These are phyloP conservation scores for Gossypioides kirkii DNA, from an alignment of 345 rosid species.

Conservation along the genomic window DNA sequence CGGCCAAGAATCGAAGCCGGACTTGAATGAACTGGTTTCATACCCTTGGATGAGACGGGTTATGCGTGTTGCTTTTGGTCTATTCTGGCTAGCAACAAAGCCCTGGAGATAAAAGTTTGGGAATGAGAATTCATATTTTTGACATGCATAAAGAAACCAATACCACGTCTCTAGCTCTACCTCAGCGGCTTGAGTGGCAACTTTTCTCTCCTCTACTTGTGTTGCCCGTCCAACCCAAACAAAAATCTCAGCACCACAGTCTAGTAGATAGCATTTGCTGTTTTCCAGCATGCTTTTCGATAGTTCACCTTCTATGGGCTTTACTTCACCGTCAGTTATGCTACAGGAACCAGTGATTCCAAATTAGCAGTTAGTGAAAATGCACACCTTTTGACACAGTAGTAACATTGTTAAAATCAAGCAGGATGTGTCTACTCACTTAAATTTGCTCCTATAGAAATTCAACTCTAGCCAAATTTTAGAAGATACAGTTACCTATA, in stretches of 20 bases:
- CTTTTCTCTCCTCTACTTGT: slow-evolving; percentile 93
- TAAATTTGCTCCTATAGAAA: not conserved
- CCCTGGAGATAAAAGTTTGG: slow-evolving; percentile 45
- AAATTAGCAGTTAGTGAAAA: slow-evolving; percentile 6
- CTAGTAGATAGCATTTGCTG: slow-evolving; percentile 65
- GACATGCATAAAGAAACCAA: slow-evolving; percentile 9
- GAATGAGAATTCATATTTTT: slow-evolving; percentile 22
- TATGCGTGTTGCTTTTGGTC: slow-evolving; percentile 76
- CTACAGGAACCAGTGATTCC: slow-evolving; percentile 33
- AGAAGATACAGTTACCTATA: not conserved
- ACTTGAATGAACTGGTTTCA: slow-evolving; percentile 87
- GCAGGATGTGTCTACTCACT: not conserved
- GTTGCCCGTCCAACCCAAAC: slow-evolving; percentile 98
- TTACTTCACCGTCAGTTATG: slow-evolving; percentile 53
- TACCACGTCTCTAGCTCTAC: slow-evolving; percentile 30
- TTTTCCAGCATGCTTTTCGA: slow-evolving; percentile 79
- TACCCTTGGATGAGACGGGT: slow-evolving; percentile 90
- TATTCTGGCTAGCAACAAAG: slow-evolving; percentile 63
- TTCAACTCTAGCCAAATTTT: not conserved
- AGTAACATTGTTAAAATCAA: slow-evolving; percentile 30
- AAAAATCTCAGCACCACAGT: slow-evolving; percentile 82
- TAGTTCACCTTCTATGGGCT: slow-evolving; percentile 57
- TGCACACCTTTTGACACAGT: not conserved
- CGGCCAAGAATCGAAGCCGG: slow-evolving; percentile 94
- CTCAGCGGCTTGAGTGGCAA: slow-evolving; percentile 81